Evolutionary conservation across 257 asterid genomes (phyloP).

Genomic region (Solanum peruvianum): DNA sequence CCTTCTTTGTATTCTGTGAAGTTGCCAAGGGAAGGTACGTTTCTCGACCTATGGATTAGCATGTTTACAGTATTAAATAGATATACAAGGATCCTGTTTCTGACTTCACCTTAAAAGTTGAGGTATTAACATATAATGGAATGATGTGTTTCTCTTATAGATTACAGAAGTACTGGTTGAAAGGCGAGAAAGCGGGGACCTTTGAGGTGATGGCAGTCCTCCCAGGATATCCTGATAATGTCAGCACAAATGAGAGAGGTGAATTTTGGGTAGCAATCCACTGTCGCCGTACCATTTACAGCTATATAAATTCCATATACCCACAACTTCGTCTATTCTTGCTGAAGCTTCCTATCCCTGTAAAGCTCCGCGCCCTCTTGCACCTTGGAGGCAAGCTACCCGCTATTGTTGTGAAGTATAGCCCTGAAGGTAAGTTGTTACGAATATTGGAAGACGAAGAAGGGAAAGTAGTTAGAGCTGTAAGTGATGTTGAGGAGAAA

Average conservation of each 20-base stretch:
- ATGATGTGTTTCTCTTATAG: conserved; percentile 16
- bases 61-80: background rate
- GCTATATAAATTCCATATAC: conserved; percentile 31
- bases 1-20: conserved; percentile 74
- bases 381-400: conserved; percentile 61
- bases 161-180: conserved; percentile 75
- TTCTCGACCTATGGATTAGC: background rate
- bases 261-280: conserved; percentile 94
- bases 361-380: conserved; percentile 46
- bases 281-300: conserved; percentile 45
- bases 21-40: conserved; percentile 62
- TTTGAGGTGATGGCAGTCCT: conserved; percentile 59
- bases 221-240: conserved; percentile 80
- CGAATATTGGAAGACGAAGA: conserved; percentile 59
- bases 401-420: conserved; percentile 51
- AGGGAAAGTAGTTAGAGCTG: conserved; percentile 77
- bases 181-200: conserved; percentile 71
- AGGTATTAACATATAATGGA: background rate
- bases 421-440: conserved; percentile 68
- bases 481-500: conserved; percentile 82
- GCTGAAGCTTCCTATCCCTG: conserved; percentile 74
- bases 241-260: conserved; percentile 66
- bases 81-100: background rate
- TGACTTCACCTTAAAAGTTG: background rate
- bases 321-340: conserved; percentile 35